phyloP scores from a whole-genome alignment of 2,329 filamentous ascomycete genomes.

The Talaromyces sp. region DNA sequence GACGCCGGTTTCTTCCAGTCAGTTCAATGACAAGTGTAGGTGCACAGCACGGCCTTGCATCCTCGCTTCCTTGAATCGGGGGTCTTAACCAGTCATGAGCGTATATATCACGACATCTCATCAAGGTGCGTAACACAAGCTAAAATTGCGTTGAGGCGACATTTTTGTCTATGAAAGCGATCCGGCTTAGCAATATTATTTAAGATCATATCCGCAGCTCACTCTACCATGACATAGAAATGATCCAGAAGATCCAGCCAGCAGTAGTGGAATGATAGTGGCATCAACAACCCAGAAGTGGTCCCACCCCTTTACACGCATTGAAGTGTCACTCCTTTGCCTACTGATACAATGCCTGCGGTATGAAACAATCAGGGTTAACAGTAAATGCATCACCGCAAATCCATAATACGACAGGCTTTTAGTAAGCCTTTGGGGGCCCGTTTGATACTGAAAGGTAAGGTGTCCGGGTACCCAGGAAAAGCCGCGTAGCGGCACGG shows the following conservation, averaged over 20 bases:
- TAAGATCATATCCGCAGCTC: not conserved
- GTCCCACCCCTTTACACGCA: constrained; percentile 13
- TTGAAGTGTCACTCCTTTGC: constrained; percentile 15
- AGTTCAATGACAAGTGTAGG: too few relatives aligned
- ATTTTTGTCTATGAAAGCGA: not conserved
- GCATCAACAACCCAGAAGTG: not conserved
- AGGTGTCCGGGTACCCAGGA: too few relatives aligned
- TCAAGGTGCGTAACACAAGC: not conserved
- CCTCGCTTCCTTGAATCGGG: too few relatives aligned
- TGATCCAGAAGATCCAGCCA: constrained; percentile 4
- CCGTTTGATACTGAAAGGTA: too few relatives aligned
- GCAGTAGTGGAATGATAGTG: not conserved
- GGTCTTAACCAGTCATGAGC: too few relatives aligned
- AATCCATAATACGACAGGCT: too few relatives aligned
- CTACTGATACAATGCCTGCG: constrained; percentile 11
- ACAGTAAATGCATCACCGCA: too few relatives aligned
- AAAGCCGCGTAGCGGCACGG: too few relatives aligned
- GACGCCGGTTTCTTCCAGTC: too few relatives aligned
- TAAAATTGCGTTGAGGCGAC: not conserved
- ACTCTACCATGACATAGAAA: constrained; percentile 6
- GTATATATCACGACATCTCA: too few relatives aligned
- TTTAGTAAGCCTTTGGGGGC: too few relatives aligned
- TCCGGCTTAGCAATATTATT: not conserved
- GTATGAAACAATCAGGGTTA: constrained; percentile 15
- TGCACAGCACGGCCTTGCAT: too few relatives aligned